phyloP scores from a whole-genome alignment of 2,329 filamentous ascomycete species.

The Xylariaceae sp. region DNA sequence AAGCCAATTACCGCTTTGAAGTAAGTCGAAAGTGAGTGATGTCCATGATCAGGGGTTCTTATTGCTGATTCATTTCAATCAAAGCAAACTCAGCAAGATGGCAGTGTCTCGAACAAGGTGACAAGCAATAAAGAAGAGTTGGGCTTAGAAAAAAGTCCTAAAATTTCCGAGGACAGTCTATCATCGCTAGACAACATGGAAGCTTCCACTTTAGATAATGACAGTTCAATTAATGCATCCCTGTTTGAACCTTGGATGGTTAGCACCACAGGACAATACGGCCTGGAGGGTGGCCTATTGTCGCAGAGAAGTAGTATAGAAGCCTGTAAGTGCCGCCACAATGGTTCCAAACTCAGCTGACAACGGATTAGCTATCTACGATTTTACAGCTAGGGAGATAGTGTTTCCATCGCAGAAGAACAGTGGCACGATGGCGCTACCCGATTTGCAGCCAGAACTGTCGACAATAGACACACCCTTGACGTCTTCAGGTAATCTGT shows the following conservation, averaged over 20 bases:
- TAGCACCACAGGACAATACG: not conserved
- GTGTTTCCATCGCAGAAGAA: not conserved
- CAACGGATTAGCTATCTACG: not conserved
- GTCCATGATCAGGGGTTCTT: not conserved
- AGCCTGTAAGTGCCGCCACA: not conserved
- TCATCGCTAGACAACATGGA: not conserved
- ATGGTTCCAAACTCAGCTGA: not conserved
- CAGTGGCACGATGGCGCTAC: not conserved
- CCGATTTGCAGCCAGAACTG: not conserved
- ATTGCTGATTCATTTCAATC: not conserved
- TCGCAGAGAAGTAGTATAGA: not conserved
- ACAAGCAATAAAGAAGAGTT: not conserved
- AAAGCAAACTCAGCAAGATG: not conserved
- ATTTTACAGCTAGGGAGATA: not conserved
- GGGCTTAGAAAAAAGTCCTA: not conserved
- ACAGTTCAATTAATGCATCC: not conserved
- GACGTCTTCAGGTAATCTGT: not conserved
- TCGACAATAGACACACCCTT: not conserved
- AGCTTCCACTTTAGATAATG: not conserved
- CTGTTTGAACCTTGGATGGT: not conserved
- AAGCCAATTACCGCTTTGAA: not conserved
- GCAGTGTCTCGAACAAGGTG: not conserved
- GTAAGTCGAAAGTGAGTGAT: not conserved
- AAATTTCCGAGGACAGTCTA: not conserved
- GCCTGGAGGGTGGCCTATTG: not conserved